phyloP scores from a whole-genome alignment of 2,329 filamentous ascomycete species.

The Hypoxylon sp. region DNA sequence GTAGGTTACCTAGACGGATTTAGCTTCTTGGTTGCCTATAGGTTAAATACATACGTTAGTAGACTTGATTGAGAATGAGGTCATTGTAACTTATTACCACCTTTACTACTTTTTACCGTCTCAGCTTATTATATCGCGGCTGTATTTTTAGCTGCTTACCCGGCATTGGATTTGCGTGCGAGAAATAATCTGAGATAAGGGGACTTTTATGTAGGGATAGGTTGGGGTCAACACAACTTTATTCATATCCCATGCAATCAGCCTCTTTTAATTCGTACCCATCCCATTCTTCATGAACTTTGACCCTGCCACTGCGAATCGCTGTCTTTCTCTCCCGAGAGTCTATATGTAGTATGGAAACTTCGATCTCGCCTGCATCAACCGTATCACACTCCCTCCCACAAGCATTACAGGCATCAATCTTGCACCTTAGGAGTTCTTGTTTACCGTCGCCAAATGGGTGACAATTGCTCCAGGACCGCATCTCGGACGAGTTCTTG shows the following conservation, averaged over 20 bases:
- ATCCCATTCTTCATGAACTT: slow-evolving; percentile 21
- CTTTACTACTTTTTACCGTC: slow-evolving; percentile 12
- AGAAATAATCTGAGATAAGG: slow-evolving; percentile 11
- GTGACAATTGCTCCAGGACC: slow-evolving; percentile 35
- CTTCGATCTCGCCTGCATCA: slow-evolving; percentile 37
- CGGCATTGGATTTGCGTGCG: slow-evolving; percentile 18
- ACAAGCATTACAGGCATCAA: slow-evolving; percentile 10
- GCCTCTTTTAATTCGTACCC: slow-evolving; percentile 15
- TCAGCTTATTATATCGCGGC: slow-evolving; percentile 24
- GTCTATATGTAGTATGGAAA: slow-evolving; percentile 37
- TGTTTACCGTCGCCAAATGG: slow-evolving; percentile 34
- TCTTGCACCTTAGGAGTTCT: slow-evolving; percentile 7
- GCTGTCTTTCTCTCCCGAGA: slow-evolving; percentile 16
- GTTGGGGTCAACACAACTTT: slow-evolving; percentile 29
- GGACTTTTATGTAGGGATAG: slow-evolving; percentile 14
- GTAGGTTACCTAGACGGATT: background rate
- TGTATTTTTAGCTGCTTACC: slow-evolving; percentile 32
- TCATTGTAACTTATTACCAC: slow-evolving; percentile 39
- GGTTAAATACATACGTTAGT: too few relatives aligned
- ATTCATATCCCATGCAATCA: slow-evolving; percentile 15
- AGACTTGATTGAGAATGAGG: slow-evolving; percentile 41
- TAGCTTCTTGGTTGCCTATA: slow-evolving; percentile 2
- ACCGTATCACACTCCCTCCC: slow-evolving; percentile 24
- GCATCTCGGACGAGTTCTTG: slow-evolving; percentile 35
- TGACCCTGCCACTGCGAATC: slow-evolving; percentile 9